Evolutionary conservation across 805 yeast genomes (phyloP), one percentile per base, ranked within the genome.

Genomic region (Debaryomyces hansenii): DNA sequence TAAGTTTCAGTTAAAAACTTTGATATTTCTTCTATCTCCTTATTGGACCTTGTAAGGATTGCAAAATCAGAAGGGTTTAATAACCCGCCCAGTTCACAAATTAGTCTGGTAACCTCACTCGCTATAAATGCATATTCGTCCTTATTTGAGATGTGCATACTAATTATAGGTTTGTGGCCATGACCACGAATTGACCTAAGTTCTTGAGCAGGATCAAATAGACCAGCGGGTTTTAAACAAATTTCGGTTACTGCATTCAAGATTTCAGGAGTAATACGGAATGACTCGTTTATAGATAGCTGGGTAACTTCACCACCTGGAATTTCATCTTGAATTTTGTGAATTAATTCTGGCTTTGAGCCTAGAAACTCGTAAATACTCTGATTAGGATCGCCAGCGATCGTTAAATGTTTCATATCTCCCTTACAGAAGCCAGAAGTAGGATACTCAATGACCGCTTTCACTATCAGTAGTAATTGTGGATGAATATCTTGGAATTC

Each of bases 321-420:
- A 33, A 71, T 58, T 15, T 52, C 49, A 5, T 38, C 24, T n/a
- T 41, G 51, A 9, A 72, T 44, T 9, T 50, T 42, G n/a, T 51
- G 42, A 58, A 76, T 60, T 3, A 69, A 64, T 3, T 58, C 42
- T 1, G 70, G 69, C 37, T 70, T 67, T 0, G 84, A 70, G 0
- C 89, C 88, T 35, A 85, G 57, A 58, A 87, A 87, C 24, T 74
- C 82, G 58, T 84, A 87, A 24, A 87, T 83, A 43, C 86, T 75
- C 62, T 87, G 92, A 58, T 81, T 74, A 1, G 82, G 78, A 62
- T 87, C 92, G 1, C 91, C 91, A 4, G 90, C 85, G 15, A 86
- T 60, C 1, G 84, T 76, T 31, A 87, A 55, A 59, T 86, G 90
- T 44, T 78, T 74, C 2, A 55, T 53, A 6, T 47, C 48, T 4